phyloP scores from a whole-genome alignment of 2,329 filamentous ascomycete species.

The Septoria petroselini region DNA sequence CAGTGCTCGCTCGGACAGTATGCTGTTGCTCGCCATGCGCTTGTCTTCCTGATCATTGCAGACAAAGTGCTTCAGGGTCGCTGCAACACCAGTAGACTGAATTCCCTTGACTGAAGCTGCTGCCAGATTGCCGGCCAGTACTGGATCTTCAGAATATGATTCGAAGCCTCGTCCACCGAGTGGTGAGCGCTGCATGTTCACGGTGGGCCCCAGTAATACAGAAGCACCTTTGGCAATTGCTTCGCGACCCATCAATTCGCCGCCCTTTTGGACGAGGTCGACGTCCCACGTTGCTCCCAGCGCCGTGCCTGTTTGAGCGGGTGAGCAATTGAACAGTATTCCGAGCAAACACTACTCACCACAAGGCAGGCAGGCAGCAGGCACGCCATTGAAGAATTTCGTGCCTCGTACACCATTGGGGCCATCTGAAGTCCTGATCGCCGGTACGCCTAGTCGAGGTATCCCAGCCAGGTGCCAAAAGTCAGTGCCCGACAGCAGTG shows the following conservation, averaged over 20 bases:
- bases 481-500: conserved; percentile 47
- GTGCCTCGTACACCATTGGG: conserved; percentile 68
- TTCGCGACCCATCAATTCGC: conserved; percentile 68
- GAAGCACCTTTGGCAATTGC: conserved; percentile 69
- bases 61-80: conserved; percentile 76
- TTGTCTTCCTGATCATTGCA: conserved; percentile 72
- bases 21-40: conserved; percentile 62
- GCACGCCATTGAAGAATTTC: conserved; percentile 62
- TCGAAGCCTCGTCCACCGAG: conserved; percentile 84
- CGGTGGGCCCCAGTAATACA: conserved; percentile 71
- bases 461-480: conserved; percentile 67
- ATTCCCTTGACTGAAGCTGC: conserved; percentile 61
- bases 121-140: conserved; percentile 69
- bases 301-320: conserved; percentile 50
- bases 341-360: conserved; percentile 41
- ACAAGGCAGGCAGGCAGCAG: conserved; percentile 73
- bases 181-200: conserved; percentile 78
- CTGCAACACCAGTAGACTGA: conserved; percentile 69
- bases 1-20: conserved; percentile 62
- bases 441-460: conserved; percentile 59
- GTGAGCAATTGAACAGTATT: background rate
- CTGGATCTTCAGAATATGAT: conserved; percentile 79
- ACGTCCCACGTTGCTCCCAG: conserved; percentile 78
- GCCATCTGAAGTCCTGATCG: conserved; percentile 64
- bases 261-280: conserved; percentile 65